Base-by-base conservation (phyloP, 2,329 filamentous ascomycete genomes). In the Trichoderma atrobrunneum region DNA sequence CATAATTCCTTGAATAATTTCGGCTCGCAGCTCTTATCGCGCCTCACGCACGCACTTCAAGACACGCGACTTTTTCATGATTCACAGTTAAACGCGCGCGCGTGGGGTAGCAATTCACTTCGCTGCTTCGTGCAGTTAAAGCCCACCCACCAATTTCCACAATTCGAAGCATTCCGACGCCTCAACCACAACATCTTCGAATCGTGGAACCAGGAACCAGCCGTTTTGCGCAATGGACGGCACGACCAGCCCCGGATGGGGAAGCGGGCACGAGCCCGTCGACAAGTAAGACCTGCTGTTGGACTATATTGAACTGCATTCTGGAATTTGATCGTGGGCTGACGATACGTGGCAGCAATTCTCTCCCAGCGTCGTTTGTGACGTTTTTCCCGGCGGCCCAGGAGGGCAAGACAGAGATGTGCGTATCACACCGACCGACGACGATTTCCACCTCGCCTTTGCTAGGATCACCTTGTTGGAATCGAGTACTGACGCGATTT, bases 341-440 rank as follows among this genome's bases (percentile, higher is more conserved):
- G 54, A 57, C 70, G 66, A 32, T 34, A 32, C 57, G 61, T 63
- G 36, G 48, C 26, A 80, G 77, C 43, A 76, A 76, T 36, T 72
- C 75, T 16, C 75, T 76, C 16, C 70, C 76, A 12, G 43, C 71
- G 28, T 74, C 76, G 10, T 80, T 80, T 70, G 67, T 78, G 67
- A 63, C 72, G 1, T 79, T 75, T 74, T 80, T 80, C 61, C 73
- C 79, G 26, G 70, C 32, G 36, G 70, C 70, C 64, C n/a, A 24
- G 8, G 62, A 66, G 51, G 69, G n/a, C 61, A 21, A 60, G 34
- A 48, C 48, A 34, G 43, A 61, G 30, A 62, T 26, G 67, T 70
- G 43, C 28, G 67, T 62, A 61, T 54, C 21, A 24, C 11, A 24
- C 21, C 48, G 48, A 54, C n/a, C 48, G 48, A 54, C 21, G 48